A percentile compares a stretch with the other conserved stretches of the same genome.
Evolutionary conservation across 164 flowering plant species (phyloP).

Genomic region (Annona squamosa): DNA sequence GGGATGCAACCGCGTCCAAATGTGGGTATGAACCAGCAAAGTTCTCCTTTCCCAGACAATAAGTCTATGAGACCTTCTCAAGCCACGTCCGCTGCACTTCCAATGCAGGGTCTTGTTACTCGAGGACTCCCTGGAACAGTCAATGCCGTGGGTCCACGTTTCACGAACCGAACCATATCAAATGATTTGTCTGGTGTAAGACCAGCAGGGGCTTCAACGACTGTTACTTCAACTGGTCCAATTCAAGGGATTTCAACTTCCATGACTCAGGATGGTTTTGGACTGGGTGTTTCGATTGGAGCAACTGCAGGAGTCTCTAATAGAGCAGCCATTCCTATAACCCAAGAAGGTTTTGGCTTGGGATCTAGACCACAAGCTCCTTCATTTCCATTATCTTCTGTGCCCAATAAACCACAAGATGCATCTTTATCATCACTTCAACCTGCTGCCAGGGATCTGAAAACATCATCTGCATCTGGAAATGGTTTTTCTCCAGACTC

Average conservation of each 20-base stretch:
- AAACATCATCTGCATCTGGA: conserved; percentile 41
- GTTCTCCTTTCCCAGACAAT: conserved; percentile 40
- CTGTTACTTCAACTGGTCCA: conserved; percentile 33
- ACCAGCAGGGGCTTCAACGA: conserved; percentile 25
- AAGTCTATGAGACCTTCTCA: conserved; percentile 52
- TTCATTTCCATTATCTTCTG: conserved; percentile 24
- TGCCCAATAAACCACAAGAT: conserved; percentile 33
- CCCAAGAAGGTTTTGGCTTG: conserved; percentile 6
- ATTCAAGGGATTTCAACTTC: conserved; percentile 31
- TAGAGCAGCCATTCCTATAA: conserved; percentile 17
- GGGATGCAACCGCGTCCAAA: conserved; percentile 39
- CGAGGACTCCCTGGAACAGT: conserved; percentile 36
- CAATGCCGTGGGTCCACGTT: conserved; percentile 17
- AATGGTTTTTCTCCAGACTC: conserved; percentile 59
- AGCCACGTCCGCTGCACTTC: conserved; percentile 33
- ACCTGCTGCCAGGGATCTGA: conserved; percentile 39
- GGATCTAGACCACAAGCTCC: conserved; percentile 13
- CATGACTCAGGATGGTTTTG: conserved; percentile 21
- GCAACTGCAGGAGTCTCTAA: conserved; percentile 23
- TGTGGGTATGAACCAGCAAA: conserved; percentile 32
- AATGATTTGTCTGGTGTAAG: conserved; percentile 49
- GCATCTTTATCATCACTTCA: conserved; percentile 25
- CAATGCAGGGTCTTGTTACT: conserved; percentile 31
- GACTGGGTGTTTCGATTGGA: conserved; percentile 16
- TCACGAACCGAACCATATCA: conserved; percentile 34